Conservation (phyloP, 768 basidiomycete genomes). For the Leucocoprinus birnbaumii region DNA sequence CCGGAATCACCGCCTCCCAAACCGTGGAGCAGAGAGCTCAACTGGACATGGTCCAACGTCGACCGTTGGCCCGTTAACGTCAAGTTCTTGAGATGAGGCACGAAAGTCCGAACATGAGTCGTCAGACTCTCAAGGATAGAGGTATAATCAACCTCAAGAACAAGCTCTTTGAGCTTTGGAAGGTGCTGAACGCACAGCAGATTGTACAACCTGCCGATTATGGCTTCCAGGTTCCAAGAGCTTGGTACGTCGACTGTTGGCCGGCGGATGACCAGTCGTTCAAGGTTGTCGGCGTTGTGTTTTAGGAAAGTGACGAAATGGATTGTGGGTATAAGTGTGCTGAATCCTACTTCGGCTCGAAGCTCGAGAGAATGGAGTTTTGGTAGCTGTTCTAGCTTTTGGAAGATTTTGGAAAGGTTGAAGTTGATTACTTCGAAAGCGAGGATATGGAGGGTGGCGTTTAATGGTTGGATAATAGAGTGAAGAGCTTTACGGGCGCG, state of each 20-base stretch:
- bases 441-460: neutral
- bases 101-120: slow-evolving; percentile 5
- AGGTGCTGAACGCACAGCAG: slow-evolving; percentile 1
- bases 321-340: slow-evolving; percentile 9
- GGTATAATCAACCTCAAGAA: neutral
- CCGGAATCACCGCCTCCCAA: slow-evolving; percentile 3
- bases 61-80: slow-evolving; percentile 4
- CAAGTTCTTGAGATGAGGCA: slow-evolving; percentile 4
- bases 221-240: slow-evolving; percentile 1
- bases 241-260: slow-evolving; percentile 6
- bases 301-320: slow-evolving; percentile 13
- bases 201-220: slow-evolving; percentile 1
- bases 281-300: slow-evolving; percentile 8
- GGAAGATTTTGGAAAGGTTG: slow-evolving; percentile 7
- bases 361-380: neutral
- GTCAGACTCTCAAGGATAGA: neutral
- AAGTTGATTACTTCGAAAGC: slow-evolving; percentile 10
- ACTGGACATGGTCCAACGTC: neutral
- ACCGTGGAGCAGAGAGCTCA: neutral
- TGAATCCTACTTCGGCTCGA: slow-evolving; percentile 3
- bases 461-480: neutral
- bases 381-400: slow-evolving; percentile 6
- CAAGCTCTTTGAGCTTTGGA: slow-evolving; percentile 3
- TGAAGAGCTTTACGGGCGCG: slow-evolving; percentile 1
- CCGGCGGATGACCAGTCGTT: slow-evolving; percentile 12